Evolutionary conservation across 805 yeast species (phyloP).

Genomic region (Saccharomycopsis guyanensis): DNA sequence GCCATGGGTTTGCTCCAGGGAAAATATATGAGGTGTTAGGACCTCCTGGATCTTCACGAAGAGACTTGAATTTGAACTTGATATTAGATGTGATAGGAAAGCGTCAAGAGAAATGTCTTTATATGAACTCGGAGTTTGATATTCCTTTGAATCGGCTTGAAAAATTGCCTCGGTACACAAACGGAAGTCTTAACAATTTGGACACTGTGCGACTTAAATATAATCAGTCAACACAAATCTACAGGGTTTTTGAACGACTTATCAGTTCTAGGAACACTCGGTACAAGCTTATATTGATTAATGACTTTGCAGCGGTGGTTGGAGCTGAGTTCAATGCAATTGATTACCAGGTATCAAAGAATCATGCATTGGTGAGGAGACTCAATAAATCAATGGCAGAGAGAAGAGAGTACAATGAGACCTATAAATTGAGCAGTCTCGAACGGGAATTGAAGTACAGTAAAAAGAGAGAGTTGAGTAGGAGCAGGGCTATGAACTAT

Average conservation of each 20-base stretch:
- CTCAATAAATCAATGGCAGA: slow-evolving; percentile 13
- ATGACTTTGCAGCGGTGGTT: slow-evolving; percentile 16
- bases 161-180: neutral
- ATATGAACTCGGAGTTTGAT: slow-evolving; percentile 13
- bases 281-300: slow-evolving; percentile 15
- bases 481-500: slow-evolving; percentile 1
- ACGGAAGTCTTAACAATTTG: slow-evolving; percentile 2
- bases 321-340: slow-evolving; percentile 10
- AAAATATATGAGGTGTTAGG: slow-evolving; percentile 20
- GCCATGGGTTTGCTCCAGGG: slow-evolving; percentile 13
- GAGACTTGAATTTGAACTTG: neutral
- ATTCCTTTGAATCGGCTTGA: slow-evolving; percentile 2
- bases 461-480: slow-evolving; percentile 8
- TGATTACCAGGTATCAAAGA: slow-evolving; percentile 3
- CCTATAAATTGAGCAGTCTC: slow-evolving; percentile 6
- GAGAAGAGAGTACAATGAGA: slow-evolving; percentile 12
- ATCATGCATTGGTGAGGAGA: slow-evolving; percentile 3
- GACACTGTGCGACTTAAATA: neutral
- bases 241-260: neutral
- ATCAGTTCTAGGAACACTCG: neutral
- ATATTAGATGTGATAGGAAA: neutral
- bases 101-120: slow-evolving; percentile 7
- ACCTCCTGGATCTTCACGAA: neutral
- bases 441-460: slow-evolving; percentile 16
- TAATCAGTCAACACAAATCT: neutral